A percentile compares a stretch with the other conserved stretches of the same genome.
Conservation (phyloP, 768 basidiomycete species). For the Cystofilobasidium ferigula region DNA sequence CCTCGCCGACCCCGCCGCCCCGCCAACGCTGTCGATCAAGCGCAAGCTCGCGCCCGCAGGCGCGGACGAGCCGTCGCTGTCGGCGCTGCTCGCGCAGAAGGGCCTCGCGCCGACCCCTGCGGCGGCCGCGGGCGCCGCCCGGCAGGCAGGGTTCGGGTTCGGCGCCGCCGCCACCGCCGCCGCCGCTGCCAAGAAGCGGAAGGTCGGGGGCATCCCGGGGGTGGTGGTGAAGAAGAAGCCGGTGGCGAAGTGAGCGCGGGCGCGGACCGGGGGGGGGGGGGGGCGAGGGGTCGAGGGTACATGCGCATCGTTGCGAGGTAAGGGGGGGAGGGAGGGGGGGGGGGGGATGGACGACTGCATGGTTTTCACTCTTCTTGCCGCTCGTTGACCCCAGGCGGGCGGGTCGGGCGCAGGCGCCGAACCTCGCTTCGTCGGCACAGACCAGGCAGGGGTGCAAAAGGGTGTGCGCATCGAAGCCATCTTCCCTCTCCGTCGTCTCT, state of each 20-base stretch:
- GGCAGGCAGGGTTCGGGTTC: conserved; percentile 11
- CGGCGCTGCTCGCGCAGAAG: conserved; percentile 12
- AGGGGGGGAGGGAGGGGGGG: no score
- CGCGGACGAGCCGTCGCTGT: conserved; percentile 8
- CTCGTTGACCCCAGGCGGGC: no score
- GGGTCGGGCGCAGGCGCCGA: no score
- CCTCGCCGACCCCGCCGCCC: neutral
- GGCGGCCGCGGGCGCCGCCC: neutral
- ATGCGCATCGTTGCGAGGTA: no score
- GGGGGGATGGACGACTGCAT: no score
- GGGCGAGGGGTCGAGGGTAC: no score
- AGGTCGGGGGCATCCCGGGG: conserved; percentile 11
- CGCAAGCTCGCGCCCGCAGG: conserved; percentile 10
- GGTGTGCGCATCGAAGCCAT: no score
- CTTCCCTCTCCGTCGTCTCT: no score
- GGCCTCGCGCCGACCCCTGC: neutral
- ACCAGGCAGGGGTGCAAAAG: no score
- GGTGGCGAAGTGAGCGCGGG: neutral
- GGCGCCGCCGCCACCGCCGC: conserved; percentile 2
- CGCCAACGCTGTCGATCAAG: conserved; percentile 7
- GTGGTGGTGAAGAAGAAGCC: conserved; percentile 23
- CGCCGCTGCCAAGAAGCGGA: conserved; percentile 21
- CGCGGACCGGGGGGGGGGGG: no score
- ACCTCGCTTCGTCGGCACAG: no score
- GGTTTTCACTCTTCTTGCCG: no score